Evolutionary conservation across 768 basidiomycete genomes (phyloP).

Genomic region (Serendipita sp.): DNA sequence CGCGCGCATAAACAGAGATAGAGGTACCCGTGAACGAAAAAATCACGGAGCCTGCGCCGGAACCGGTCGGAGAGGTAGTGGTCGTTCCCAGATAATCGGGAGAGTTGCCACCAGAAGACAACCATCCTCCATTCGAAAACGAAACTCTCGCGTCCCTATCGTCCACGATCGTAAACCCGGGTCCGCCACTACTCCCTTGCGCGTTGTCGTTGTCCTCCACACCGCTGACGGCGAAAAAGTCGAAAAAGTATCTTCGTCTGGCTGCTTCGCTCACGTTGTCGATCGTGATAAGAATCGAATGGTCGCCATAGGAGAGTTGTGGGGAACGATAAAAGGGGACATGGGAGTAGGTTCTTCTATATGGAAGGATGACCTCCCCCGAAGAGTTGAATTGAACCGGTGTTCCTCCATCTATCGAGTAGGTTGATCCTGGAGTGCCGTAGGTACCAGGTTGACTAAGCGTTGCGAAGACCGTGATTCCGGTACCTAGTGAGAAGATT

Average conservation of each 20-base stretch:
- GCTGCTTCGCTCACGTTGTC: background rate
- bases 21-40: background rate
- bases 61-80: background rate
- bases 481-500: background rate
- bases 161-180: background rate
- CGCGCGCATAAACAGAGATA: background rate
- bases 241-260: background rate
- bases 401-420: background rate
- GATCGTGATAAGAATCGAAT: background rate
- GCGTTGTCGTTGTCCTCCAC: background rate
- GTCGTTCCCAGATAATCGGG: too few species aligned
- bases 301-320: background rate
- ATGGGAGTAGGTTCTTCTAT: background rate
- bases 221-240: background rate
- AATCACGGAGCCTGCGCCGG: background rate
- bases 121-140: background rate
- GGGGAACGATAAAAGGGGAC: background rate
- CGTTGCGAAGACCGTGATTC: background rate
- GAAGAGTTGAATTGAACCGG: background rate
- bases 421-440: background rate
- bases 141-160: background rate
- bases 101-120: too few species aligned
- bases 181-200: too few species aligned
- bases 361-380: background rate
- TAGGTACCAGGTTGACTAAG: background rate